Percentiles rank a stretch among this genome's conserved stretches.
phyloP scores from a whole-genome alignment of 2,329 filamentous ascomycete genomes.

The Talaromyces sp. region DNA sequence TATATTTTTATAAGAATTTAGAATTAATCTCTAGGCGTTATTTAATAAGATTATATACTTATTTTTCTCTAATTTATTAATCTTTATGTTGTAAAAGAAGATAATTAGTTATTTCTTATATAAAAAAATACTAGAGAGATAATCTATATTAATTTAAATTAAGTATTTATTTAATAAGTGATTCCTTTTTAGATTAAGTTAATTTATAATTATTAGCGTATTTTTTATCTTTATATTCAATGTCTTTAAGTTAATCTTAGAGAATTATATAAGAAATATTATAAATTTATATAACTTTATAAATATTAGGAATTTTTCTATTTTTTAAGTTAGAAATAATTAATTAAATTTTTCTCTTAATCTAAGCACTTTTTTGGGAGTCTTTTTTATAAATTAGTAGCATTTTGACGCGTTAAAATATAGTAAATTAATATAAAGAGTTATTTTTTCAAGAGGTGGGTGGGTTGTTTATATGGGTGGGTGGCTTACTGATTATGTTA shows the following conservation, averaged over 20 bases:
- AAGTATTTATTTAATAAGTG: not conserved
- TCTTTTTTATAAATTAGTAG: not conserved
- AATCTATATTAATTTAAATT: not conserved
- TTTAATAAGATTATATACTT: not conserved
- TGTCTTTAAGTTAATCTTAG: not conserved
- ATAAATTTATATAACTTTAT: not conserved
- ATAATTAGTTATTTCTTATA: constrained; percentile 1
- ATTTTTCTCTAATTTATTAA: not conserved
- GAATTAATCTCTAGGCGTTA: not conserved
- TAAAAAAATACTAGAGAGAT: not conserved
- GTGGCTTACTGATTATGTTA: not conserved
- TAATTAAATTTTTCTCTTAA: not conserved
- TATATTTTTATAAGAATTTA: not conserved
- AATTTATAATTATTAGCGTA: not conserved
- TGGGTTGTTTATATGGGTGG: not conserved
- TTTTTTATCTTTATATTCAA: not conserved
- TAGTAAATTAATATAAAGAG: not conserved
- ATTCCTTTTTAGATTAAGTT: not conserved
- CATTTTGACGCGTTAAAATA: not conserved
- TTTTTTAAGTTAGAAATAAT: not conserved
- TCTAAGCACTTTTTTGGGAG: not conserved
- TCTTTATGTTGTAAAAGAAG: not conserved
- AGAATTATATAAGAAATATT: not conserved
- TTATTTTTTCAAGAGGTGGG: not conserved
- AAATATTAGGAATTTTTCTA: not conserved